Base-by-base conservation (phyloP, 371 early-diverging fungal species). In the Mortierella sp. region DNA sequence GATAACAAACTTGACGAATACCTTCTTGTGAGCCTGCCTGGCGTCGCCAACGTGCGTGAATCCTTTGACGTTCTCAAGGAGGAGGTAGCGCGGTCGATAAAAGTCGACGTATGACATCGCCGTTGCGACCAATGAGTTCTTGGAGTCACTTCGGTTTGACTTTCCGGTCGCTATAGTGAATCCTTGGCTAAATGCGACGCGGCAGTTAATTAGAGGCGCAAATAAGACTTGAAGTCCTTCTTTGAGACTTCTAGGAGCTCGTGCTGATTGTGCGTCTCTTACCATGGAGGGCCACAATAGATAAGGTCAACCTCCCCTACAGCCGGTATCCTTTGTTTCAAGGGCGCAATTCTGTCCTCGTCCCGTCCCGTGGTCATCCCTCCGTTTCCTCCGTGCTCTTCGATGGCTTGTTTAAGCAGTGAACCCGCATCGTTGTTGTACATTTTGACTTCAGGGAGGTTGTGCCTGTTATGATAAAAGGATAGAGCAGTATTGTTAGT, bases 231-330 rank as follows among this genome's bases (percentile, higher is more conserved):
- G 50, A 50, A 14, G 48, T 1, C 13, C 3, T 50, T 0, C 16
- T 50, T 50, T 50, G 3, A 2, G 0, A 54, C n/a, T 54, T 54
- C 54, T 0, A 6, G 21, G 34, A 19, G 16, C 19, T 21, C 9
- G 19, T 19, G 34, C 14, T 57, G 21, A 19, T 1, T 40, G 1
- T 9, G 40, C 67, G 16, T 67, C 24, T 8, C 40, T 64, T 69
- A 84, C 83, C 88, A 94, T 3, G 93, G 92, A 10, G 94, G 94
- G 0, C 94, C 94, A 74, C 94, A 92, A 76, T 93, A 94, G 43
- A 94, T 92, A 69, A 94, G 88, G 77, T 92, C 92, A 19, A 93
- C 90, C 26, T 90, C 89, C 28, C 90, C 93, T 0, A 91, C 92
- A 26, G 73, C 77, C 2, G 93, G 93, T 90, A 92, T 91, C 0